Evolutionary conservation across 768 basidiomycete genomes (phyloP).

Genomic region (Multifurca ochricompacta): DNA sequence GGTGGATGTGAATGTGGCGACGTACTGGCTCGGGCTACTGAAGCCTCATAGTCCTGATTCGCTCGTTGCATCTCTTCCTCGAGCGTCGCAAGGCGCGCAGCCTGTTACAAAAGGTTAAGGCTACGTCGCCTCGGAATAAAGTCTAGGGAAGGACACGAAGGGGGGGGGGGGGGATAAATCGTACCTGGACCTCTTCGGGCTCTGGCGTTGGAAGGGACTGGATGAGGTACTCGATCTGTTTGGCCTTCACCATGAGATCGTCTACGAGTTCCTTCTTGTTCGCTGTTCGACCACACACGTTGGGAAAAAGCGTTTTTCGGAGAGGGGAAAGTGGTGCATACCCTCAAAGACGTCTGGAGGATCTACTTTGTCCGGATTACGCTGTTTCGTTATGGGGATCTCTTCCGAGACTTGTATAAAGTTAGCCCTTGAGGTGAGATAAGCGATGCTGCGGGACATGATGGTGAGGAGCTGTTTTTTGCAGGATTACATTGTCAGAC

Average conservation of each 20-base stretch:
- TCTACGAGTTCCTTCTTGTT: slow-evolving; percentile 79
- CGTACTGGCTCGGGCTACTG: slow-evolving; percentile 72
- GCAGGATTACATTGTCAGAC: too few relatives aligned
- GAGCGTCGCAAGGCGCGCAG: slow-evolving; percentile 53
- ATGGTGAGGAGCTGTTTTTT: slow-evolving; percentile 65
- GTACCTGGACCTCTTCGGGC: slow-evolving; percentile 66
- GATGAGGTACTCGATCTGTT: slow-evolving; percentile 82
- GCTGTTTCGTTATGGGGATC: slow-evolving; percentile 78
- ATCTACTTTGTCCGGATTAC: slow-evolving; percentile 66
- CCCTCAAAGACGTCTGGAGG: slow-evolving; percentile 70
- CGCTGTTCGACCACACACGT: slow-evolving; percentile 34
- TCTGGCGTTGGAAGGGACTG: slow-evolving; percentile 73
- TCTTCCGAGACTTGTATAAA: slow-evolving; percentile 73
- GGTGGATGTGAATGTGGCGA: slow-evolving; percentile 16
- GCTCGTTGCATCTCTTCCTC: slow-evolving; percentile 65
- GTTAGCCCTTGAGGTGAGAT: slow-evolving; percentile 68
- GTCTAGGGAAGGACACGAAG: not conserved
- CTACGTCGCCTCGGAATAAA: not conserved
- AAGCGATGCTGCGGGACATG: slow-evolving; percentile 76
- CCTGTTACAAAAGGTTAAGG: slow-evolving; percentile 32
- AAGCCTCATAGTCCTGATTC: slow-evolving; percentile 68
- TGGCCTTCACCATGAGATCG: slow-evolving; percentile 80
- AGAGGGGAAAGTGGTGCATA: slow-evolving; percentile 27
- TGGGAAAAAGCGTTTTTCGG: not conserved
- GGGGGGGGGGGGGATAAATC: slow-evolving; percentile 7